phyloP scores from a whole-genome alignment of 331 rosid species.

The Pyracantha coccinea region DNA sequence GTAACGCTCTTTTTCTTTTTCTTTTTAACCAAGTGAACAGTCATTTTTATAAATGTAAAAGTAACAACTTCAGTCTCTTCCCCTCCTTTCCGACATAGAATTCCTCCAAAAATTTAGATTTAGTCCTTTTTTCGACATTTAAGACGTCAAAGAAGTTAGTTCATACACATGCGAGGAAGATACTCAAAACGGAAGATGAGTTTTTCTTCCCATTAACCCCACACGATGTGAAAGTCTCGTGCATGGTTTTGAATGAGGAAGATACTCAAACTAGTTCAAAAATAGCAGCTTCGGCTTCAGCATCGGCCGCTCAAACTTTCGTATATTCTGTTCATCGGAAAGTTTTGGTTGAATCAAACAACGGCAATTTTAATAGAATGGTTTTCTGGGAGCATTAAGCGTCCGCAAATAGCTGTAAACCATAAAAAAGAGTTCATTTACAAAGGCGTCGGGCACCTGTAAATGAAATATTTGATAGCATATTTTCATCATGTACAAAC shows the following conservation, averaged over 20 bases:
- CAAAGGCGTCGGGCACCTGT: neutral
- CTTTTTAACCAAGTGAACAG: too few species aligned
- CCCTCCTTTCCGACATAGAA: neutral
- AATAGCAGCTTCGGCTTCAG: neutral
- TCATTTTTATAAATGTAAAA: neutral
- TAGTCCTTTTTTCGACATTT: too few species aligned
- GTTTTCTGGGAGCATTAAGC: neutral
- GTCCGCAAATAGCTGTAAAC: neutral
- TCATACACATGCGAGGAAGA: too few species aligned
- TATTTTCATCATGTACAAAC: neutral
- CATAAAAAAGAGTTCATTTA: neutral
- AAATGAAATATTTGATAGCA: neutral
- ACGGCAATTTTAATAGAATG: neutral
- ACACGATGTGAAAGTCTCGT: neutral
- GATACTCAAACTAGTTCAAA: neutral
- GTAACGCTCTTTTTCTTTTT: too few species aligned
- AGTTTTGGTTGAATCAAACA: neutral
- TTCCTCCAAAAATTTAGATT: too few species aligned
- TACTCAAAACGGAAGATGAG: neutral
- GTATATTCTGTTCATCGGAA: neutral
- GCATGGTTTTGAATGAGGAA: neutral
- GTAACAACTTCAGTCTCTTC: neutral
- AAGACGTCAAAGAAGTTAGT: rapidly evolving
- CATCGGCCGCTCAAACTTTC: neutral
- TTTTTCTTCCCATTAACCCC: neutral